Evolutionary conservation across 805 yeast genomes (phyloP), one percentile per base, ranked within the genome.

Genomic region (Pachysolen tannophilus): DNA sequence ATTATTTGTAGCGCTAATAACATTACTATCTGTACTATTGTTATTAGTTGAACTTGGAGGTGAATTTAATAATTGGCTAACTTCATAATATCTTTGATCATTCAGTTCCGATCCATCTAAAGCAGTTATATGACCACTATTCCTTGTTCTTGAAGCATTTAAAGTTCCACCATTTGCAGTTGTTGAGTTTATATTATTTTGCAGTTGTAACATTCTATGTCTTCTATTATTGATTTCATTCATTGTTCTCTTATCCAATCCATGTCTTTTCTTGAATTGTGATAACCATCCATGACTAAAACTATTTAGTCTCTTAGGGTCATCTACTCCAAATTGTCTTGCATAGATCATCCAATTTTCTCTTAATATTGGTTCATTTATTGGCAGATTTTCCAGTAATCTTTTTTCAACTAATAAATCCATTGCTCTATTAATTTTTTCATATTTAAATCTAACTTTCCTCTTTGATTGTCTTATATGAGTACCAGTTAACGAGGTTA

Each of bases 241-340:
- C 60, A 53, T 52, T 34, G 58, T 43, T 29, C 55, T 49, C 42
- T 53, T 57, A 42, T 60, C 58, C 28, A 71, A 50, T 1, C 72
- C 77, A 45, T 75, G 78, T 33, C 80, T 54, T 43, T 70, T 74
- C 50, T 75, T 75, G 52, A 75, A 75, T 45, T 71, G 78, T 9
- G 72, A 59, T 28, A 75, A 52, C 82, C 82, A 75, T 7, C 82
- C 82, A 49, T 75, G 80, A 43, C 76, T 68, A 42, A 73, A 75
- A 11, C 67, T 61, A 19, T 61, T 64, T 37, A 69, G 50, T 36
- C 82, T 55, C 47, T 75, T 75, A 3, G 81, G 79, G 44, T 75
- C 78, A 6, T 67, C 71, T 2, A 75, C 78, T 8, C 80, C 81
- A 47, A 52, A 71, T 45, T 65, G 61, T 38, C 67, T 67, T 2